phyloP scores from a whole-genome alignment of 768 basidiomycete species.

The Hortiboletus flavorubellus region DNA sequence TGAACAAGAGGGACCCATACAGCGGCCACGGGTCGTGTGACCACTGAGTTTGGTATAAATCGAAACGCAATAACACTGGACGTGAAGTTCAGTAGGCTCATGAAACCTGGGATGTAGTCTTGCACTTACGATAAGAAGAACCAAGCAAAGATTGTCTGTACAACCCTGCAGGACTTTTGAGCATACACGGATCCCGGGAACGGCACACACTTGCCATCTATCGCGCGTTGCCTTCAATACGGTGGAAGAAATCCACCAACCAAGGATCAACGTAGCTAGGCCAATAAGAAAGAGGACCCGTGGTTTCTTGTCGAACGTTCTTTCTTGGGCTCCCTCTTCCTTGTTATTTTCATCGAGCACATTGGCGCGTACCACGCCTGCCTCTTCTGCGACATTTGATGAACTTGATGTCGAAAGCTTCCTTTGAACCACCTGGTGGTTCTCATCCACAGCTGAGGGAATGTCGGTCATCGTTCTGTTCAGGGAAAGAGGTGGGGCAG shows the following conservation, averaged over 20 bases:
- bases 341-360: conserved; percentile 8
- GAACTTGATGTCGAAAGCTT: conserved; percentile 13
- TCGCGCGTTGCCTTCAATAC: conserved; percentile 65
- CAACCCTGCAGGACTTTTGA: conserved; percentile 49
- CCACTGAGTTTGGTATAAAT: conserved; percentile 70
- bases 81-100: neutral
- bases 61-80: conserved; percentile 74
- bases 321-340: neutral
- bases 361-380: conserved; percentile 17
- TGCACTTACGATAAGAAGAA: conserved; percentile 64
- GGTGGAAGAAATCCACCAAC: conserved; percentile 83
- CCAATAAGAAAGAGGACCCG: conserved; percentile 48
- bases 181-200: neutral
- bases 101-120: neutral
- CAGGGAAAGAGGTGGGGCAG: neutral
- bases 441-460: neutral
- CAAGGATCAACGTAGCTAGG: conserved; percentile 62
- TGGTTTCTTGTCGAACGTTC: conserved; percentile 18
- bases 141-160: conserved; percentile 82
- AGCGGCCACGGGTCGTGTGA: conserved; percentile 68
- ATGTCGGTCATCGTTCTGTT: conserved; percentile 18
- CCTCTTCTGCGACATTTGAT: conserved; percentile 14
- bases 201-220: conserved; percentile 53
- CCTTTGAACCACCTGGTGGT: conserved; percentile 18
- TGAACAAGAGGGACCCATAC: conserved; percentile 67